Evolutionary conservation across 2,329 filamentous ascomycete genomes (phyloP).

Genomic region (Aspergillus pseudoglaucus): DNA sequence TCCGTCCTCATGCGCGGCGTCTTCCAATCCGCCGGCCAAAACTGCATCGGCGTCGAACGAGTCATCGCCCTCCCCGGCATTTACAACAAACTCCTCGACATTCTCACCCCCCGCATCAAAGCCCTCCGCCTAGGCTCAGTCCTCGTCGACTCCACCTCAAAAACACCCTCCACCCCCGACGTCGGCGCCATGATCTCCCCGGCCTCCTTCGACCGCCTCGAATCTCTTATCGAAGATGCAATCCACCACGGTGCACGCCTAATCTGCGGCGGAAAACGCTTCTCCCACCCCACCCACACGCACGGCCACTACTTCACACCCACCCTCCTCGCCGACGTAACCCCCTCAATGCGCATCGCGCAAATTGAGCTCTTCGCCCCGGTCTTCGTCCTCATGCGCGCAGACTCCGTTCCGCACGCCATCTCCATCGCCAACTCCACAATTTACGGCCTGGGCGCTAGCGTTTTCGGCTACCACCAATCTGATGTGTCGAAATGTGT

Average conservation of each 20-base stretch:
- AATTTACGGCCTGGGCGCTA: constrained; percentile 77
- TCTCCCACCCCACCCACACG: constrained; percentile 65
- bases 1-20: constrained; percentile 85
- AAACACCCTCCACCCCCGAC: constrained; percentile 46
- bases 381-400: constrained; percentile 77
- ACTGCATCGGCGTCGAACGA: constrained; percentile 95
- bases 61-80: constrained; percentile 73
- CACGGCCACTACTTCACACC: constrained; percentile 86
- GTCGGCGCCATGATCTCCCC: constrained; percentile 86
- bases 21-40: constrained; percentile 93
- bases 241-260: constrained; percentile 72
- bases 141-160: constrained; percentile 43
- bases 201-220: constrained; percentile 66
- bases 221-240: constrained; percentile 69
- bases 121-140: constrained; percentile 69
- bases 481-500: constrained; percentile 60
- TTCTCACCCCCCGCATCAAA: constrained; percentile 67
- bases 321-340: constrained; percentile 87
- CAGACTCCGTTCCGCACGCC: constrained; percentile 58
- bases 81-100: constrained; percentile 65
- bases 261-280: constrained; percentile 69
- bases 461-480: constrained; percentile 70
- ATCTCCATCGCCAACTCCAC: constrained; percentile 78
- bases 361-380: constrained; percentile 90
- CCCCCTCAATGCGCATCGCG: constrained; percentile 75